A percentile compares a stretch with the other conserved stretches of the same genome.
Evolutionary conservation across 805 yeast genomes (phyloP).

Genomic region (Dipodascus albidus): DNA sequence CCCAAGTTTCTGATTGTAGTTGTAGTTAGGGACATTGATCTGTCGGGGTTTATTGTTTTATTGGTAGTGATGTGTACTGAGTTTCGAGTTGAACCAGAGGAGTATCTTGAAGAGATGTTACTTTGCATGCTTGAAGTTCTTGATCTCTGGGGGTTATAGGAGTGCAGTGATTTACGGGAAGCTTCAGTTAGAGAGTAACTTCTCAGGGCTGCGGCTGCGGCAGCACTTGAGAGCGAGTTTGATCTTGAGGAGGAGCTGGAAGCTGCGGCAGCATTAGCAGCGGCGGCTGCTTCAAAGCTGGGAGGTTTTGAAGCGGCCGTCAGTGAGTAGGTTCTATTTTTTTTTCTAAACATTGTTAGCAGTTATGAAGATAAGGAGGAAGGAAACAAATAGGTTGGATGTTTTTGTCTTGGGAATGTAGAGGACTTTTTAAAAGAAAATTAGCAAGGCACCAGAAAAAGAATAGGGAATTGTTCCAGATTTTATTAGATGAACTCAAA

Average conservation of each 20-base stretch:
- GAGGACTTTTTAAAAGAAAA: no score
- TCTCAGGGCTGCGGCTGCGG: slow-evolving; percentile 23
- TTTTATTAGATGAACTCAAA: no score
- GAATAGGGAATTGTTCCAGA: no score
- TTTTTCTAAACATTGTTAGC: neutral
- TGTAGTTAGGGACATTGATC: slow-evolving; percentile 27
- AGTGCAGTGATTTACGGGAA: neutral
- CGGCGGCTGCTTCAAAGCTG: slow-evolving; percentile 30
- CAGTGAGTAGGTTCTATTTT: slow-evolving; percentile 1
- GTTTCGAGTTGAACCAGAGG: neutral
- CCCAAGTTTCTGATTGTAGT: slow-evolving; percentile 27
- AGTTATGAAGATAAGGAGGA: neutral
- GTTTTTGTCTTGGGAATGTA: no score
- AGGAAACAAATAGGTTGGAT: no score
- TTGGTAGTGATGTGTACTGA: slow-evolving; percentile 15
- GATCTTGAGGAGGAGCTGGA: slow-evolving; percentile 9
- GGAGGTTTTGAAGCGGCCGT: slow-evolving; percentile 9
- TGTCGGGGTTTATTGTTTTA: slow-evolving; percentile 20
- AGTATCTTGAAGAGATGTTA: neutral
- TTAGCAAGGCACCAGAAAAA: no score
- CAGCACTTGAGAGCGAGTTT: slow-evolving; percentile 11
- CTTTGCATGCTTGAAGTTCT: neutral
- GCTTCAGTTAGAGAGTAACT: slow-evolving; percentile 14
- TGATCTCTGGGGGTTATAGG: slow-evolving; percentile 3
- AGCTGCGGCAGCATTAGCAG: slow-evolving; percentile 42